phyloP scores from a whole-genome alignment of 1,284 basidiomycete species.

The Cryptococcus deneoformans region DNA sequence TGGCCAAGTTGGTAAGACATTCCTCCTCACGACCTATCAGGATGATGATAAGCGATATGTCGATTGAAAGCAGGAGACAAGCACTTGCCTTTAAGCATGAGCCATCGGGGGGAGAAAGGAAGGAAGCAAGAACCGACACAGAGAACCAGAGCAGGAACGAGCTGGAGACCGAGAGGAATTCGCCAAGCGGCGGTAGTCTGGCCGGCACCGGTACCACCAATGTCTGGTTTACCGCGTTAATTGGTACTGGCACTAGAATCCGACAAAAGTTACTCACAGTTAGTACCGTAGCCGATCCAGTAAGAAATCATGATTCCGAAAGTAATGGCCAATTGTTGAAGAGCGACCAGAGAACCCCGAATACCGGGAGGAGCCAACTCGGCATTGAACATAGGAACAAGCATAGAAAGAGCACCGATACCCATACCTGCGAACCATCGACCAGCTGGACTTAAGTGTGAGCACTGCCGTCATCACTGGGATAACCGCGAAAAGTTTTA shows the following conservation, averaged over 20 bases:
- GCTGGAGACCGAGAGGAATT: conserved; percentile 69
- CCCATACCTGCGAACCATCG: conserved; percentile 47
- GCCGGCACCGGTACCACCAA: conserved; percentile 39
- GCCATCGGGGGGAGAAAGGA: conserved; percentile 59
- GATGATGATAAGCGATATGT: conserved; percentile 49
- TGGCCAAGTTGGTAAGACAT: conserved; percentile 62
- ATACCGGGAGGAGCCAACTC: conserved; percentile 77
- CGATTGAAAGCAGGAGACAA: neutral
- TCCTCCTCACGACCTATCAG: conserved; percentile 62
- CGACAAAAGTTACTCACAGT: conserved; percentile 53
- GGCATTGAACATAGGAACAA: conserved; percentile 62
- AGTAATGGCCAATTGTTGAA: conserved; percentile 77
- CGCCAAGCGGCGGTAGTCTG: conserved; percentile 66
- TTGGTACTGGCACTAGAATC: neutral
- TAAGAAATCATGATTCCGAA: conserved; percentile 58
- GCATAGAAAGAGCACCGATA: conserved; percentile 46
- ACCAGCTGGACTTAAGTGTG: conserved; percentile 19
- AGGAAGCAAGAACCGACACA: conserved; percentile 50
- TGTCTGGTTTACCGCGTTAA: conserved; percentile 17
- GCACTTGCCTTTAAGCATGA: conserved; percentile 55
- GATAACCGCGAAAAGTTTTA: no score
- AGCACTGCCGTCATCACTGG: neutral
- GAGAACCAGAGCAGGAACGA: conserved; percentile 56
- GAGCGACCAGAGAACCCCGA: conserved; percentile 72
- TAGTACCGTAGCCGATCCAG: conserved; percentile 69